A percentile compares a stretch with the other conserved stretches of the same genome.
Conservation (phyloP, 2,329 filamentous ascomycete genomes). For the Penicillium sp. region DNA sequence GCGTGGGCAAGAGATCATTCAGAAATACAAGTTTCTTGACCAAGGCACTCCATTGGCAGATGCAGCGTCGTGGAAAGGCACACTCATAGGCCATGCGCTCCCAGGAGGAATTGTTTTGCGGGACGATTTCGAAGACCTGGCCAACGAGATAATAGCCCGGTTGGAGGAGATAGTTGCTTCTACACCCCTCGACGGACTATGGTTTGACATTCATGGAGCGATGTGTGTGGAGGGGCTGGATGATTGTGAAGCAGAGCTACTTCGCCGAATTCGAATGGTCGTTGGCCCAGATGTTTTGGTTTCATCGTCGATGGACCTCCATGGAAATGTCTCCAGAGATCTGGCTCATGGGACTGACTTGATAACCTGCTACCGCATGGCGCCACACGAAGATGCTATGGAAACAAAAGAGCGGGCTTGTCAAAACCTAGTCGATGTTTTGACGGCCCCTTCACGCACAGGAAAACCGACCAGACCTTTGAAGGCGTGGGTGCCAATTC, state of each 20-base stretch:
- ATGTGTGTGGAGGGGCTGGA: slow-evolving; percentile 56
- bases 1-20: slow-evolving; percentile 46
- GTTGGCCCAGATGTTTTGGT: slow-evolving; percentile 51
- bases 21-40: slow-evolving; percentile 50
- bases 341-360: slow-evolving; percentile 54
- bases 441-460: slow-evolving; percentile 22
- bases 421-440: slow-evolving; percentile 48
- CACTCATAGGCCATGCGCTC: slow-evolving; percentile 54
- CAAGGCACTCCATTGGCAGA: slow-evolving; percentile 43
- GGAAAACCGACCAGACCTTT: slow-evolving; percentile 37
- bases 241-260: slow-evolving; percentile 52
- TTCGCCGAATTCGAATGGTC: slow-evolving; percentile 48
- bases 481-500: slow-evolving; percentile 57
- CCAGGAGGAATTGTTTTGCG: slow-evolving; percentile 52
- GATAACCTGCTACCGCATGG: slow-evolving; percentile 56
- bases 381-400: slow-evolving; percentile 53
- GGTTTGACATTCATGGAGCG: slow-evolving; percentile 60
- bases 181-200: slow-evolving; percentile 49
- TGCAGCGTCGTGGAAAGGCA: slow-evolving; percentile 52
- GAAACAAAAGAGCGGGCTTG: slow-evolving; percentile 57
- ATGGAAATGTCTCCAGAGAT: slow-evolving; percentile 55
- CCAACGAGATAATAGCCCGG: slow-evolving; percentile 43
- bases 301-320: slow-evolving; percentile 58
- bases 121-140: slow-evolving; percentile 50
- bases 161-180: slow-evolving; percentile 39